Evolutionary conservation across 139 green algal genomes (phyloP).

Genomic region (Coccomyxa sp.): DNA sequence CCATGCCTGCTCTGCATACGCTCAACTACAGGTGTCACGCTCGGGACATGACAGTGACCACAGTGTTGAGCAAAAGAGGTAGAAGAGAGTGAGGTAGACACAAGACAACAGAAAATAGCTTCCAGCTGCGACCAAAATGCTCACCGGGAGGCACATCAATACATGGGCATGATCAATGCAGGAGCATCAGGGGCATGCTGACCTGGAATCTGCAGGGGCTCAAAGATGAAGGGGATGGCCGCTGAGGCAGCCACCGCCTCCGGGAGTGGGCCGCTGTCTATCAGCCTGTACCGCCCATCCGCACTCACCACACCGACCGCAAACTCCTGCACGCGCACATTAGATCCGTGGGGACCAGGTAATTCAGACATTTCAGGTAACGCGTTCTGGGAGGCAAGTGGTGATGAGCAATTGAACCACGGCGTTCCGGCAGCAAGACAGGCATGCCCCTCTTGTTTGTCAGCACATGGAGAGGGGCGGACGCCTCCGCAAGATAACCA

Average conservation of each 20-base stretch:
- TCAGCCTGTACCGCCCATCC: slow-evolving; percentile 56
- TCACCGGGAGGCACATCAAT: not conserved
- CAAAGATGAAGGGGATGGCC: slow-evolving; percentile 83
- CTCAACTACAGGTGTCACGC: no score
- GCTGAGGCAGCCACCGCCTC: slow-evolving; percentile 81
- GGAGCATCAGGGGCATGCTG: not conserved
- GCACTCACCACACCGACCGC: slow-evolving; percentile 59
- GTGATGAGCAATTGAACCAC: not conserved
- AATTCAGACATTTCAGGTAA: not conserved
- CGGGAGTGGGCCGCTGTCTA: slow-evolving; percentile 73
- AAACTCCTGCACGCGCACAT: slow-evolving; percentile 45
- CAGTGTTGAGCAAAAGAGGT: no score
- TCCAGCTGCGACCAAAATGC: not conserved
- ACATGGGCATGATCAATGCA: not conserved
- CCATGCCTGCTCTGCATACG: no score
- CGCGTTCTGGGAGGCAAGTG: not conserved
- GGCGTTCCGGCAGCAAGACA: not conserved
- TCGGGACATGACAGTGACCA: no score
- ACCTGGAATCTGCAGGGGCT: slow-evolving; percentile 66
- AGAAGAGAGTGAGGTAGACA: no score
- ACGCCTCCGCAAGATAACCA: no score
- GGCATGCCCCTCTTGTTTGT: no score
- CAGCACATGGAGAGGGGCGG: no score
- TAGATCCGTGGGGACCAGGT: not conserved
- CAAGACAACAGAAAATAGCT: not conserved